Percentiles rank a stretch among this genome's conserved stretches.
These are phyloP conservation scores for Cladosporium sp. DNA, from an alignment of 2,329 filamentous ascomycete species.

Conservation along the genomic window DNA sequence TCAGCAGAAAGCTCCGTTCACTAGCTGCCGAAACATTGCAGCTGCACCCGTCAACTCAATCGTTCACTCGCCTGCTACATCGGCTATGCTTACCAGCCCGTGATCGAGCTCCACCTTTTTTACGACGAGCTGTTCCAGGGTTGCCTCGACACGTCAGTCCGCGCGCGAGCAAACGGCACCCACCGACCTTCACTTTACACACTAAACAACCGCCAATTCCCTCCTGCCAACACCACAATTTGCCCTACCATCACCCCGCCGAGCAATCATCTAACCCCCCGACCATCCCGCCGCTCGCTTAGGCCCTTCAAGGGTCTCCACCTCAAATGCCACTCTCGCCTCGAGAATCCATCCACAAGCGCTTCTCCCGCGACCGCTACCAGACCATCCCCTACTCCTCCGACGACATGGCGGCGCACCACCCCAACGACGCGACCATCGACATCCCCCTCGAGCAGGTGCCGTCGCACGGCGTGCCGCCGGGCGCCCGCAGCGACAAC, in stretches of 20 bases:
- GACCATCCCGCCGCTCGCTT: background rate
- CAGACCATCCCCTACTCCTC: constrained; percentile 18
- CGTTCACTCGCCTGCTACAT: constrained; percentile 2
- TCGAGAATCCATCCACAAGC: constrained; percentile 14
- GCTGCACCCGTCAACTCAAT: constrained; percentile 2
- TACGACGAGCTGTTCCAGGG: background rate
- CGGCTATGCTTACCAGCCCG: background rate
- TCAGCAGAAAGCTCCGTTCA: too few relatives aligned
- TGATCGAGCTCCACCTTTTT: constrained; percentile 5
- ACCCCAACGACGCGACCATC: constrained; percentile 46
- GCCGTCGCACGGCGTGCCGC: constrained; percentile 33
- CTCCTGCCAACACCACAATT: background rate
- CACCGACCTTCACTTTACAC: background rate
- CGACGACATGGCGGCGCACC: constrained; percentile 19
- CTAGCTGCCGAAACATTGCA: background rate
- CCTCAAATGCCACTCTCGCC: constrained; percentile 9
- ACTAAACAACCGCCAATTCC: background rate
- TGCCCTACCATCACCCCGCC: background rate
- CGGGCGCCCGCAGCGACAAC: constrained; percentile 32
- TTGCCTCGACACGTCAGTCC: constrained; percentile 2
- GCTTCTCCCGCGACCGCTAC: constrained; percentile 29
- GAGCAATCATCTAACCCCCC: background rate
- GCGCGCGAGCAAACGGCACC: background rate
- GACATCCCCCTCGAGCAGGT: constrained; percentile 57
- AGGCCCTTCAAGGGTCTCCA: background rate